phyloP scores from a whole-genome alignment of 78 protist genomes.

The Creolimax fragrantissima region DNA sequence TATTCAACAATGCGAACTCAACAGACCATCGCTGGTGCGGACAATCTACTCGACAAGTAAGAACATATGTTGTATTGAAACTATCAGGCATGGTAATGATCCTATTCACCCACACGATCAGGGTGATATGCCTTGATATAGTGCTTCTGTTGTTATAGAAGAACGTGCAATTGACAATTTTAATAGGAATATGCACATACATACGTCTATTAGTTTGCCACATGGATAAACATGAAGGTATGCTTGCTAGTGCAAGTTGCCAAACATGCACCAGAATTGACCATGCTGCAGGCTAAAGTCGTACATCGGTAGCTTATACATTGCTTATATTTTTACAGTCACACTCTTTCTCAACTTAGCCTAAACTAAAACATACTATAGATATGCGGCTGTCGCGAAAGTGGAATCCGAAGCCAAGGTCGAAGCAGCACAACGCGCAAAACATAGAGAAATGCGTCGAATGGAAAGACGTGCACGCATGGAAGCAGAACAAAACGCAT shows the following conservation, averaged over 20 bases:
- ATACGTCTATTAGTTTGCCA: not conserved
- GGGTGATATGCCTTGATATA: too few species aligned
- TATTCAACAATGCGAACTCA: too few species aligned
- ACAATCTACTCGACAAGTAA: too few species aligned
- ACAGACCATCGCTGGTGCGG: too few species aligned
- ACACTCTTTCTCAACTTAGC: not conserved
- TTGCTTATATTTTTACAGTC: not conserved
- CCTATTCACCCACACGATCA: too few species aligned
- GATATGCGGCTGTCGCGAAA: not conserved
- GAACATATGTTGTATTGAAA: too few species aligned
- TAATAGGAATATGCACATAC: not conserved
- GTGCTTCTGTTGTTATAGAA: too few species aligned
- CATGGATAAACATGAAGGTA: not conserved
- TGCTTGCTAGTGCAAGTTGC: not conserved
- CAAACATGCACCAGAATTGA: not conserved
- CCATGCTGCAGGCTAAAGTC: not conserved
- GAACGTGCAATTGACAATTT: too few species aligned
- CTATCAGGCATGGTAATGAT: too few species aligned
- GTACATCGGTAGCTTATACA: not conserved
- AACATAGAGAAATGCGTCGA: not conserved
- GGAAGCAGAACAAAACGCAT: not conserved
- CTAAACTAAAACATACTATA: not conserved
- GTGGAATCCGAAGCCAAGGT: not conserved
- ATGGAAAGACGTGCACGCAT: not conserved
- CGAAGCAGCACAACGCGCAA: not conserved